Evolutionary conservation across 345 rosid species (phyloP), one percentile per base, ranked within the genome.

Genomic region (Melastoma malabathricum): DNA sequence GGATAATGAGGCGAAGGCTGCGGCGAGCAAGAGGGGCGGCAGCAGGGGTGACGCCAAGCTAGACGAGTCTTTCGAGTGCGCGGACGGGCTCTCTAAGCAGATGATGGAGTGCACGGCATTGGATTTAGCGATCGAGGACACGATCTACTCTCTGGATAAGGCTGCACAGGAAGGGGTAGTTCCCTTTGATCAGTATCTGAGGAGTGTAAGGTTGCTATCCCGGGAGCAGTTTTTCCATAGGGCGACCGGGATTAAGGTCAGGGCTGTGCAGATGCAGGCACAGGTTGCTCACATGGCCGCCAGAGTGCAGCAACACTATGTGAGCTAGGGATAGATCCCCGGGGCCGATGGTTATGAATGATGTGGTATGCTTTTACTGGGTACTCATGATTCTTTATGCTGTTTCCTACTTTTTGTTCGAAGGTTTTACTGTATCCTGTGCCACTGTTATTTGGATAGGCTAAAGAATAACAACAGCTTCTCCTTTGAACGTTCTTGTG

Each of bases 151-250:
- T 0, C 54, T 87, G 63, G 98, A 92, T 43, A 84, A 84, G 66
- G 88, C 90, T 0, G 70, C 74, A 49, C 84, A 73, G 58, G 88
- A 79, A 52, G 89, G 89, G 20, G 59, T 60, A 0, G 62, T 87
- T 46, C 73, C 88, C 0, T 82, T 84, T 62, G 95, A 82, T 77
- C 93, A 75, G 70, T 92, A 92, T 53, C 59, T 87, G 78, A 79
- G 89, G 80, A 84, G 68, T 64, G 80, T 92, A 48, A 87, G 98
- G 70, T 55, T 79, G 75, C 60, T 92, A 77, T 87, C 96, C 0
- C 75, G 98, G 14, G 93, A 92, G 20, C 98, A 92, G 80, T 92
- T 92, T 54, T 87, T 92, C 19, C 82, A 82, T 18, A 62, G 85
- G 51, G 98, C 98, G 4, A 77, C 79, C 0, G 86, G 84, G 14